phyloP scores from a whole-genome alignment of 2,329 filamentous ascomycete species.

The Tolypocladium ophioglossoides region DNA sequence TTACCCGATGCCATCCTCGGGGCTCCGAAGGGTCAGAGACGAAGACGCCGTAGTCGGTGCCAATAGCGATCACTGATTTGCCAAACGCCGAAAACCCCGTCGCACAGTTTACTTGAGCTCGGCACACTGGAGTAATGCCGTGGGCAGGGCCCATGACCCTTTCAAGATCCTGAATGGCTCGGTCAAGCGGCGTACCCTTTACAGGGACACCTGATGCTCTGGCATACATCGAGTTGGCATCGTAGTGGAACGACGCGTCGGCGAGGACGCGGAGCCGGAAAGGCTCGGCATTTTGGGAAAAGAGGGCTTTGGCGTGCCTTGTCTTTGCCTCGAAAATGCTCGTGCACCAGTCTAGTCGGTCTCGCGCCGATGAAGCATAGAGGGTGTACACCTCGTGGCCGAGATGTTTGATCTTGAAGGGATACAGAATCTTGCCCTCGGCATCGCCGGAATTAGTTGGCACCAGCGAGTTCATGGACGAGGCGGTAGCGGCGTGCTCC shows the following conservation, averaged over 20 bases:
- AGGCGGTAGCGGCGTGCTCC: conserved; percentile 57
- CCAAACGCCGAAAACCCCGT: conserved; percentile 79
- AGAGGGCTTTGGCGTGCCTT: conserved; percentile 76
- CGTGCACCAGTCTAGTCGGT: conserved; percentile 78
- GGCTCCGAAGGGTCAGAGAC: conserved; percentile 83
- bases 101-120: conserved; percentile 83
- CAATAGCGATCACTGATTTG: conserved; percentile 82
- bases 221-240: conserved; percentile 46
- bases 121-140: conserved; percentile 67
- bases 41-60: conserved; percentile 90
- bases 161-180: conserved; percentile 84
- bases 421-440: conserved; percentile 79
- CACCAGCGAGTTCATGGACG: conserved; percentile 48
- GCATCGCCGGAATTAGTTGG: conserved; percentile 47
- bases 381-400: conserved; percentile 89
- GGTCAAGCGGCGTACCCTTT: conserved; percentile 80
- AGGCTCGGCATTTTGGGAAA: conserved; percentile 88
- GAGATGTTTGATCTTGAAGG: conserved; percentile 91
- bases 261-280: conserved; percentile 88
- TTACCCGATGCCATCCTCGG: conserved; percentile 80
- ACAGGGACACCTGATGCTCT: conserved; percentile 63
- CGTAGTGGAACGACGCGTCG: conserved; percentile 82
- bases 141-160: conserved; percentile 59
- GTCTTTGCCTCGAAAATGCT: conserved; percentile 95
- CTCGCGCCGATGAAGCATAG: conserved; percentile 67